phyloP scores from a whole-genome alignment of 108 stramenopile species.

The Poteriospumella lacustris region DNA sequence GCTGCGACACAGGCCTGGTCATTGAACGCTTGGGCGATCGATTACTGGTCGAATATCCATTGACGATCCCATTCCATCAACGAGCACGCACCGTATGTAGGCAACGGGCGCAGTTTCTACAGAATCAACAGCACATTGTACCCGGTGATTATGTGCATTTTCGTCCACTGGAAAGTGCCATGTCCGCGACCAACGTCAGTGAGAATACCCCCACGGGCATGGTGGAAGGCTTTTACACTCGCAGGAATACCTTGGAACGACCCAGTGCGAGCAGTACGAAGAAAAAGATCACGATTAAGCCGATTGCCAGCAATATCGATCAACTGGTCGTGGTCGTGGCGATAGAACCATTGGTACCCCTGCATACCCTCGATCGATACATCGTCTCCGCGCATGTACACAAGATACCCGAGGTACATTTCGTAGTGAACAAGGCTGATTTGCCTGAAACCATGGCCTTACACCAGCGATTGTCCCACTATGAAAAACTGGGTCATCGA shows the following conservation, averaged over 20 bases:
- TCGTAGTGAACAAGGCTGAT: constrained; percentile 22
- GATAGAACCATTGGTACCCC: background rate
- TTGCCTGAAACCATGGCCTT: background rate
- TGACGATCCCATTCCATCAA: constrained; percentile 5
- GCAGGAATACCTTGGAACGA: constrained; percentile 10
- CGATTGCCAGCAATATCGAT: constrained; percentile 10
- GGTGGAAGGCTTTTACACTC: background rate
- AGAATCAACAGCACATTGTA: background rate
- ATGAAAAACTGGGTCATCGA: background rate
- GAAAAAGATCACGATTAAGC: background rate
- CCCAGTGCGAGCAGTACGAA: background rate
- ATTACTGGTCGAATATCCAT: background rate
- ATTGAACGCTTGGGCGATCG: constrained; percentile 28
- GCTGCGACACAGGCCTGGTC: constrained; percentile 6
- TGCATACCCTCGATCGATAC: background rate
- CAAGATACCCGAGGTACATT: background rate
- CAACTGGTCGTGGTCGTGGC: constrained; percentile 13
- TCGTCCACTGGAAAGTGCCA: too few species aligned
- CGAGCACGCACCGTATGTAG: too few species aligned
- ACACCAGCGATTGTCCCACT: background rate
- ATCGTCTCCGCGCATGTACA: background rate
- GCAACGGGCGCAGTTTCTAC: too few species aligned
- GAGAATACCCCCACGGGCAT: background rate
- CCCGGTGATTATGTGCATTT: constrained; percentile 13
- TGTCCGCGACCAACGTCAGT: background rate